Conservation (phyloP, 306 rosid species). For the Psophocarpus tetragonolobus region DNA sequence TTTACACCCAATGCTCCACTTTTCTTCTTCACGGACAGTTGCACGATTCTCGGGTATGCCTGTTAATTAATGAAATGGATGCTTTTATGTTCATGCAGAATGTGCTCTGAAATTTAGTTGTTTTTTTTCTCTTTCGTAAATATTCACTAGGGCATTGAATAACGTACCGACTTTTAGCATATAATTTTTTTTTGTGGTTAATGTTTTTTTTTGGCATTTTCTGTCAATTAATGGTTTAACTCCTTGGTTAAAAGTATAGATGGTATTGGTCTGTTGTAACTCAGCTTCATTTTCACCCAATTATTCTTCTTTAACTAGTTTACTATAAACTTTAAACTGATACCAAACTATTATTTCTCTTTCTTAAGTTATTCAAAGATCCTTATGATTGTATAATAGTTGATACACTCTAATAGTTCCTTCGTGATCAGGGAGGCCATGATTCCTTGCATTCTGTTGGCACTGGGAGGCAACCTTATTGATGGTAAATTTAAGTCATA, state of each 20-base stretch:
- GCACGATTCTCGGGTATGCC: constrained; percentile 95
- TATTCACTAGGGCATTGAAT: background rate
- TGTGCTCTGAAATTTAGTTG: constrained; percentile 4
- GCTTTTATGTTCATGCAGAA: constrained; percentile 1
- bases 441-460: constrained; percentile 99
- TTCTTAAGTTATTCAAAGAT: background rate
- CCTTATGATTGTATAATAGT: constrained; percentile 13
- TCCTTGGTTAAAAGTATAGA: background rate
- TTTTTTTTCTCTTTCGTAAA: background rate
- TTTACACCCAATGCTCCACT: constrained; percentile 84
- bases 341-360: background rate
- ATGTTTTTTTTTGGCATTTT: background rate
- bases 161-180: background rate
- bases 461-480: constrained; percentile 93
- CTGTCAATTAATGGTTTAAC: background rate
- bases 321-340: background rate
- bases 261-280: background rate
- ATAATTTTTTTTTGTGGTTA: background rate
- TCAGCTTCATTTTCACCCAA: background rate
- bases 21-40: constrained; percentile 95
- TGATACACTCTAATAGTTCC: constrained; percentile 32
- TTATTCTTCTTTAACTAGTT: background rate
- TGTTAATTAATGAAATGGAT: constrained; percentile 24
- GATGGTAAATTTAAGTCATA: constrained; percentile 65
- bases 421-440: constrained; percentile 87